Base-by-base conservation (phyloP, 352 stramenopile genomes). In the Phytophthora quininea region DNA sequence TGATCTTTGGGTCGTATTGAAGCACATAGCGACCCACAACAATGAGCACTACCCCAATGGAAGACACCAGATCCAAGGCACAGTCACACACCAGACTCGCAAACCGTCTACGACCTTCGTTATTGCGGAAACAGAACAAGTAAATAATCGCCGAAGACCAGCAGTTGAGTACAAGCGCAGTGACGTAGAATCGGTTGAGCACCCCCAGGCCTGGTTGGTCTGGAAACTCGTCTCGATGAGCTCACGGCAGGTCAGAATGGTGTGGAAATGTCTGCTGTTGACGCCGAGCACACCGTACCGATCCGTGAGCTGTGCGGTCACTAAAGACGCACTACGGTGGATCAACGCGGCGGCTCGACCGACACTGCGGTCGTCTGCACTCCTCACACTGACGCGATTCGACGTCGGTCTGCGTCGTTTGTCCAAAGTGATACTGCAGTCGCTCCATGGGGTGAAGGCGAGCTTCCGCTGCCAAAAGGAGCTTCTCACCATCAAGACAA, bases 171-270 rank as follows among this genome's bases (percentile, higher is more conserved):
- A 69, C 48, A 11, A 75, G 15, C 5, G 71, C n/a, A 2, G 29
- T 15, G 11, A 68, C 68, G 19, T 59, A 67, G 15, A 73, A 51
- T 2, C 53, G 40, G 29, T 72, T 67, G 35, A 76, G 59, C 35
- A 54, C 62, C 4, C 54, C 40, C 59, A 66, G 11, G 58, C 50
- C 15, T 66, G 58, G 12, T 56, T 5, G 1, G 42, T 30, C 12
- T 67, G 60, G 38, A 67, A 37, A 5, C 35, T 31, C 10, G 43
- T 49, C 43, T 49, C 43, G 11, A 49, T 29, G 8, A 27, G 24
- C 29, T 49, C 43, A 29, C 43, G 43, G 9, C 10, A 49, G 43
- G 15, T 49, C 2, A 29, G 43, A n/a, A 49, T 27, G 6, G 43
- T n/a, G 19, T 49, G 43, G 14, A 49, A 49, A 29, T 49, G 14